Evolutionary conservation across 768 basidiomycete genomes (phyloP), one percentile per base, ranked within the genome.

Genomic region (Pulveroboletus sp.): DNA sequence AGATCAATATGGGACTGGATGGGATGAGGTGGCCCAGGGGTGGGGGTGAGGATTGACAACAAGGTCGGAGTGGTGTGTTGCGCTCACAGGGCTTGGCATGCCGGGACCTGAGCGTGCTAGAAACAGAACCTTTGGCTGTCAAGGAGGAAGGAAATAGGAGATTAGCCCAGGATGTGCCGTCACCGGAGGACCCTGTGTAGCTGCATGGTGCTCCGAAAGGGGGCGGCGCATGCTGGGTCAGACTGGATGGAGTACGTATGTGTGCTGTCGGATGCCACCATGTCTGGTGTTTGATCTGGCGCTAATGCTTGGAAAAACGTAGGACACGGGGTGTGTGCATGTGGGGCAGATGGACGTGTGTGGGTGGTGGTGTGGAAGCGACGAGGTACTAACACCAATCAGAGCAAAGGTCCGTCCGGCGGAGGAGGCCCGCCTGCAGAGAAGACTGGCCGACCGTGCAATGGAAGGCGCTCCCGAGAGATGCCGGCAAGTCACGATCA

Each of bases 391-490:
- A 42, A 30, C 28, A 42, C 41, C 13, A 43, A 31, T 36, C 17
- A 39, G 31, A 38, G 24, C 6, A 33, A 40, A 46, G 57, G 43
- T 56, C 57, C 57, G 59, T 36, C 59, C 58, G 59, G 37, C 41
- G 47, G 38, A 43, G 41, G 13, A 44, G 31, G 9, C 4, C 21
- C 21, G 21, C 21, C 21, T 21, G 21, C 21, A 21, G 21, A 21
- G 21, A 21, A 21, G 21, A 21, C 21, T 21, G 21, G 21, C 21
- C n/a, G n/a, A n/a, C n/a, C n/a, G n/a, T 13, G n/a, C 13, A 47
- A 47, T 50, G 45, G 49, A 51, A 46, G 47, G 36, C 57, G 58
- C 58, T 61, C 33, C 58, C 58, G 58, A 59, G 26, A 10, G 26
- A 37, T 39, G 21, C 30, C 46, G 49, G 39, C 39, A 41, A 27